Base-by-base conservation (phyloP, 2,329 filamentous ascomycete species). In the Calonectria hongkongensis region DNA sequence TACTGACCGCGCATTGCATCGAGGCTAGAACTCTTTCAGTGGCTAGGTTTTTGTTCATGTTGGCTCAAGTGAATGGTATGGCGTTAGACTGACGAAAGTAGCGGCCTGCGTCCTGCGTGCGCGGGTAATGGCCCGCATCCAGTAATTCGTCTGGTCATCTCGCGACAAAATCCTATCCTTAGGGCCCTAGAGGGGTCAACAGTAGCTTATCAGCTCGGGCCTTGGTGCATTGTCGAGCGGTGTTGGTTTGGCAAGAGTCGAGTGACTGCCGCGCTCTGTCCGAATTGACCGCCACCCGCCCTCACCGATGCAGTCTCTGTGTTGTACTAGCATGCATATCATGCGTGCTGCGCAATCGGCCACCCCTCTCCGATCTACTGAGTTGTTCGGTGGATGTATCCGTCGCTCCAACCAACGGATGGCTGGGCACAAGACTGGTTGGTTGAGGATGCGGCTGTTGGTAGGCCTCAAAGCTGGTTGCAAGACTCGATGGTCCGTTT, bases 51-150 rank as follows among this genome's bases (percentile, higher is more conserved):
- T 47, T 43, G 48, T 30, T 65, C 64, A 62, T 71, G 74, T 77
- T 72, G 68, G 73, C 68, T 70, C 56, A 69, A 69, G 51, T 33
- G 48, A 64, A 62, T 58, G 68, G 63, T 50, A 71, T 72, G 68
- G 65, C 45, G 72, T 74, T 72, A 69, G 73, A 73, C 73, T 50
- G 69, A 68, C 73, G 33, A 54, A 30, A 70, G 63, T 63, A 62
- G 45, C 63, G 73, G 56, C 47, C 62, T 69, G 56, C 69, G 47
- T 64, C 36, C 45, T 74, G 66, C 73, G 62, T 65, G 65, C 67
- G 78, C 68, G 76, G 60, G 68, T 75, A 72, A 75, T 77, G 58
- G 18, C 60, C 60, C 72, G 39, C 65, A 36, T 74, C 60, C 48
- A 72, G 73, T 67, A 74, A 72, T 21, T 71, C 66, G 65, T 75